These are phyloP conservation scores for Salix exigua DNA, from an alignment of 345 rosid genomes.

Conservation along the genomic window DNA sequence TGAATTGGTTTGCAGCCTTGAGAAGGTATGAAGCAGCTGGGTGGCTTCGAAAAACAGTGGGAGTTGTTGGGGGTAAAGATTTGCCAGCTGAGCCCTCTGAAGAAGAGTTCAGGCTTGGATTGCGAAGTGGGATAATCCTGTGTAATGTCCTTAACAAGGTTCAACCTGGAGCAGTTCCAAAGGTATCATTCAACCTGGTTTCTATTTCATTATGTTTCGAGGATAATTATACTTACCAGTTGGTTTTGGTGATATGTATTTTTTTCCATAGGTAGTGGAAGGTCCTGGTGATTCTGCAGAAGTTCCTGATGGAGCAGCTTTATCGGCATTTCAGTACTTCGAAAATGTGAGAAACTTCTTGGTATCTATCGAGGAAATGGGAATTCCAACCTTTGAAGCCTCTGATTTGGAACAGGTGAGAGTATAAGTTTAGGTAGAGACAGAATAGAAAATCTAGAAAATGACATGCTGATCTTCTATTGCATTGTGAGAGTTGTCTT, in stretches of 20 bases:
- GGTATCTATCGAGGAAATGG: constrained; percentile 27
- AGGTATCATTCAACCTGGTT: constrained; percentile 15
- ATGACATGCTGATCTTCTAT: neutral
- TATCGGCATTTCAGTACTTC: constrained; percentile 35
- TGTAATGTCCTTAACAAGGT: constrained; percentile 33
- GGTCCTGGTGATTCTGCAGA: constrained; percentile 25
- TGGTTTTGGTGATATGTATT: neutral
- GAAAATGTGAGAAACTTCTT: constrained; percentile 34
- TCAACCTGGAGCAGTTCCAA: constrained; percentile 31
- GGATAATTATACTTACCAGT: neutral
- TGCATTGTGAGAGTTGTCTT: neutral
- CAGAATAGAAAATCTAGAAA: neutral
- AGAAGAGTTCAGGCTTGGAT: constrained; percentile 29
- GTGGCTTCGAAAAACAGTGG: constrained; percentile 26
- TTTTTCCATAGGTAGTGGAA: constrained; percentile 24
- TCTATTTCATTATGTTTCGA: neutral
- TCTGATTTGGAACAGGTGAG: constrained; percentile 27
- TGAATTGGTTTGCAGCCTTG: constrained; percentile 11
- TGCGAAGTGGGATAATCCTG: constrained; percentile 32
- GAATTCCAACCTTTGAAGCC: constrained; percentile 30
- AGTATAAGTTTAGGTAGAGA: neutral
- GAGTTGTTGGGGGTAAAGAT: constrained; percentile 27
- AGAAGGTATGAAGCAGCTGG: constrained; percentile 32
- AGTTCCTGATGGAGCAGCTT: constrained; percentile 31
- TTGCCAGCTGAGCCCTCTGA: constrained; percentile 34